These are phyloP conservation scores for Thalassiosira allenii DNA, from an alignment of 352 stramenopile genomes.

Conservation along the genomic window DNA sequence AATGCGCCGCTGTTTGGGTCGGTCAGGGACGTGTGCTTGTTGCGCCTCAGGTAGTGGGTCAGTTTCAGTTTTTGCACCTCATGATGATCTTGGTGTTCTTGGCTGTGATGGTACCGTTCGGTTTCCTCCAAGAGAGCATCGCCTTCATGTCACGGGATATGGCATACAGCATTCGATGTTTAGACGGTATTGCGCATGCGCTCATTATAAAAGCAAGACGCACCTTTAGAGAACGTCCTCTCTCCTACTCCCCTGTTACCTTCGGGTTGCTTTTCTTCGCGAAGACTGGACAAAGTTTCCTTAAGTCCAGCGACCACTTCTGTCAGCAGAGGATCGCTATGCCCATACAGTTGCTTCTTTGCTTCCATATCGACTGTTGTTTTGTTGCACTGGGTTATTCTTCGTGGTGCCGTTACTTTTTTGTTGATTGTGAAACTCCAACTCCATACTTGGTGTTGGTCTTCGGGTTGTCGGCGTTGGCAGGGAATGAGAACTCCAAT, in stretches of 20 bases:
- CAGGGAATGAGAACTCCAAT: too few relatives aligned
- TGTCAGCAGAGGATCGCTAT: slow-evolving; percentile 42
- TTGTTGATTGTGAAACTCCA: too few relatives aligned
- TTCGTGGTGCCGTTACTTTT: too few relatives aligned
- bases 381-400: background rate
- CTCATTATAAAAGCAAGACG: too few relatives aligned
- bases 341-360: slow-evolving; percentile 32
- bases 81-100: slow-evolving; percentile 22
- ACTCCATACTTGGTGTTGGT: too few relatives aligned
- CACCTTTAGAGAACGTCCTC: background rate
- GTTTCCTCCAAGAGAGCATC: slow-evolving; percentile 45
- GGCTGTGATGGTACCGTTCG: slow-evolving; percentile 31
- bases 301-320: slow-evolving; percentile 29
- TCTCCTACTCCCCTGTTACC: slow-evolving; percentile 11
- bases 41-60: background rate
- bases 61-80: slow-evolving; percentile 8
- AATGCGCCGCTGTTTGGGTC: background rate
- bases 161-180: background rate
- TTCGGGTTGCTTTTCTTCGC: background rate
- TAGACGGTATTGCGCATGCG: too few relatives aligned
- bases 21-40: background rate
- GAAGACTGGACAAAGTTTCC: background rate
- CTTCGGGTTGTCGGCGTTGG: too few relatives aligned
- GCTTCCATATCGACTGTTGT: slow-evolving; percentile 24
- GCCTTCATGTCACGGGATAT: background rate